Conservation (phyloP, 768 basidiomycete genomes). For the Mycena floridula region DNA sequence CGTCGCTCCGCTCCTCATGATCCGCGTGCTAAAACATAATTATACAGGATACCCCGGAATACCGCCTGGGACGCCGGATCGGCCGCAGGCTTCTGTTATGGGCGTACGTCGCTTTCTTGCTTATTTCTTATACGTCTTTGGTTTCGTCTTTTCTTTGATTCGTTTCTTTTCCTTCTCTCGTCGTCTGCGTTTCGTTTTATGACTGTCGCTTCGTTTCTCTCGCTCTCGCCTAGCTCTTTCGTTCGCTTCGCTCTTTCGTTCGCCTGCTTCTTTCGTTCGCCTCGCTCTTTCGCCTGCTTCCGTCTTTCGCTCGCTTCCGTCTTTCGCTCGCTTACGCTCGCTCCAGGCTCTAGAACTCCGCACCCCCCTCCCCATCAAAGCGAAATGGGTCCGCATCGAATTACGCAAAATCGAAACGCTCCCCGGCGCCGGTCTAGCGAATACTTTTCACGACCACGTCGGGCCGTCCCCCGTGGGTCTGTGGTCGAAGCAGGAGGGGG, state of each 20-base stretch:
- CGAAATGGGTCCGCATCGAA: conserved; percentile 89
- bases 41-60: conserved; percentile 76
- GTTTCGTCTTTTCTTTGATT: no score
- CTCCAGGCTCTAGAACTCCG: conserved; percentile 92
- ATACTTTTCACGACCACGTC: conserved; percentile 74
- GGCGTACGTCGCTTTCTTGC: conserved; percentile 54
- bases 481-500: conserved; percentile 64
- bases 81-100: conserved; percentile 80
- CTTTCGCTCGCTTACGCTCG: no score
- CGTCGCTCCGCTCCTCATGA: conserved; percentile 1
- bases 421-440: conserved; percentile 61
- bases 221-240: conserved; percentile 1
- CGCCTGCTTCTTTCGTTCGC: background rate
- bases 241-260: conserved; percentile 1
- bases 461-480: conserved; percentile 78
- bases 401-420: conserved; percentile 85
- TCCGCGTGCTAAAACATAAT: background rate
- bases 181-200: no score
- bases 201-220: no score
- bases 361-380: conserved; percentile 63
- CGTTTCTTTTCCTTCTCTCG: no score
- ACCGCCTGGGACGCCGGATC: conserved; percentile 67
- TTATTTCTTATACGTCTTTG: no score
- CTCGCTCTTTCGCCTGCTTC: no score
- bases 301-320: no score